Base-by-base conservation (phyloP, 768 basidiomycete genomes). In the Sistotremastrum suecicum region DNA sequence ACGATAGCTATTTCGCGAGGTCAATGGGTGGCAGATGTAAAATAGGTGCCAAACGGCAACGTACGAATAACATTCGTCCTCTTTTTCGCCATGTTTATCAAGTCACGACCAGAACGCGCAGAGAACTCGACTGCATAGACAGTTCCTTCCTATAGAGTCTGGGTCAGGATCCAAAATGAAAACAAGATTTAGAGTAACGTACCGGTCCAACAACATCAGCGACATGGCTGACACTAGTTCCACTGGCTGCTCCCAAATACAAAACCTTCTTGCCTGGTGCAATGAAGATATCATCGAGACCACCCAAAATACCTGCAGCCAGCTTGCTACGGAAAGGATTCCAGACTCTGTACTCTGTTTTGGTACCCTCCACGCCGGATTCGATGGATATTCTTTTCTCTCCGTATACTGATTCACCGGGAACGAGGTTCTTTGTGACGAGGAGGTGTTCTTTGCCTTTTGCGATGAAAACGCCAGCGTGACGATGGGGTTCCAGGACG, bases 51-150 rank as follows among this genome's bases (percentile, higher is more conserved):
- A 42, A 34, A 40, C 33, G 9, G 36, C 9, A 3, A 72, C 85
- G 48, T 66, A 94, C 90, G 95, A 58, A 98, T 94, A 53, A 98
- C 90, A 63, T 98, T 99, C 53, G 95, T 98, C 49, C 95, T 76
- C 68, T 95, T 97, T 69, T 98, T 97, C 34, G 95, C 94, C 95
- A 98, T 99, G 67, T 85, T 86, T 55, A 99, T 95, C 50, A 98
- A 67, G 66, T 99, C 95, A 65, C 95, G 87, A 34, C 95, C 95
- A 45, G 91, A 94, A 56, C 95, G 78, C 54, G 81, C 73, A 2
- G 95, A 98, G 68, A 99, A 98, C 64, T 99, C 95, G 33, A 99
- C 95, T 12, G 95, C 95, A 61, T 99, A 98, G 6, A 98, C 95
- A 49, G 86, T 75, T 45, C 95, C 95, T 52, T 95, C 90, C 87